Percentiles rank a stretch among this genome's conserved stretches.
Conservation (phyloP, 176 grass and related monocot species). For the Oropetium thomaeum region DNA sequence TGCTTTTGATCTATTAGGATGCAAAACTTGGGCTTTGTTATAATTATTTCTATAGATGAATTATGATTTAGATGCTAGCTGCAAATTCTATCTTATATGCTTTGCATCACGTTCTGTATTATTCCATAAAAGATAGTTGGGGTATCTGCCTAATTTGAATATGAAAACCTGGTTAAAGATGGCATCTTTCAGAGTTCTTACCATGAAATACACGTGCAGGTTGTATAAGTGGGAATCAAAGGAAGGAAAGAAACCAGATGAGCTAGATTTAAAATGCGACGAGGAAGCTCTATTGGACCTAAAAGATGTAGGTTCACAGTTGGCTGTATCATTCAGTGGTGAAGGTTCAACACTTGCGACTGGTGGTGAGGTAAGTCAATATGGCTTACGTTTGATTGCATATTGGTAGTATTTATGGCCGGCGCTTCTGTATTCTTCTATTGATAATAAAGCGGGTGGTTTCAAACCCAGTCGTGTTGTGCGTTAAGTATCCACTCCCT, state of each 20-base stretch:
- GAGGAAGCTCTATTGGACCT: constrained; percentile 49
- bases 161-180: neutral
- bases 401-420: neutral
- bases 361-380: constrained; percentile 69
- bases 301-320: constrained; percentile 63
- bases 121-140: neutral
- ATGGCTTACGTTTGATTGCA: neutral
- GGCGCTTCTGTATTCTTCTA: neutral
- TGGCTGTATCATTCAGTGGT: constrained; percentile 68
- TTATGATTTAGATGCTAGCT: neutral
- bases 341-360: constrained; percentile 80
- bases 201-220: constrained; percentile 45
- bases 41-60: neutral
- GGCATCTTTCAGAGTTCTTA: neutral
- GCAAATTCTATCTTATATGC: neutral
- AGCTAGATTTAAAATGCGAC: constrained; percentile 48
- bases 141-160: neutral
- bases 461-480: neutral
- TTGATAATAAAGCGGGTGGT: neutral
- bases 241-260: constrained; percentile 29
- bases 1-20: neutral
- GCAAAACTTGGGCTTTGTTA: neutral
- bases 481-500: neutral
- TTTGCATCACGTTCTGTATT: neutral
- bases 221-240: constrained; percentile 63